Percentiles rank a stretch among this genome's conserved stretches.
phyloP scores from a whole-genome alignment of 768 basidiomycete species.

The Saitozyma podzolica region DNA sequence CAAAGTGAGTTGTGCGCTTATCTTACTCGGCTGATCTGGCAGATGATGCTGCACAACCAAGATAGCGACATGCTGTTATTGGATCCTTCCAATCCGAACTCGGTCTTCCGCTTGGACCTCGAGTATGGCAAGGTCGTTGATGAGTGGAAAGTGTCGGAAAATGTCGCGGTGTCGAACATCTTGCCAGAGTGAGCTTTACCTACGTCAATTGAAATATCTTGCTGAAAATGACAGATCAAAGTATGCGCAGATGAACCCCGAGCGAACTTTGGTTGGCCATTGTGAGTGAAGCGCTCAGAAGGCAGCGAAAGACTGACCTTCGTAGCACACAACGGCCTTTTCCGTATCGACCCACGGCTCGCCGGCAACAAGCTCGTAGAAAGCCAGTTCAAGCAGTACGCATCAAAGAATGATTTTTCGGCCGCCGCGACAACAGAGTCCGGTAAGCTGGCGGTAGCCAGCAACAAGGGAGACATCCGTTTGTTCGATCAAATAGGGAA shows the following conservation, averaged over 20 bases:
- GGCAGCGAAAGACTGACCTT: background rate
- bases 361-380: conserved; percentile 91
- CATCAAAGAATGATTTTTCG: conserved; percentile 91
- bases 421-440: conserved; percentile 81
- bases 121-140: conserved; percentile 93
- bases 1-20: conserved; percentile 54
- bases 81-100: conserved; percentile 75
- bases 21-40: conserved; percentile 13
- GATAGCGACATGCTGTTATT: conserved; percentile 92
- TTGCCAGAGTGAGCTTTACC: conserved; percentile 64
- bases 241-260: conserved; percentile 86
- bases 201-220: background rate
- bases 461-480: conserved; percentile 93
- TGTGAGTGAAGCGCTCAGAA: conserved; percentile 32
- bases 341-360: conserved; percentile 95
- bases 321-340: conserved; percentile 85
- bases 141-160: conserved; percentile 96
- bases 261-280: conserved; percentile 86
- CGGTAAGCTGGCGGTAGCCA: conserved; percentile 88
- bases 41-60: conserved; percentile 97
- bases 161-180: conserved; percentile 81
- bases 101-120: conserved; percentile 86
- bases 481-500: conserved; percentile 95
- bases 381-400: conserved; percentile 92
- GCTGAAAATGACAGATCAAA: conserved; percentile 60